These are phyloP conservation scores for Colletotrichum godetiae DNA, from an alignment of 2,329 filamentous ascomycete genomes.

Conservation along the genomic window DNA sequence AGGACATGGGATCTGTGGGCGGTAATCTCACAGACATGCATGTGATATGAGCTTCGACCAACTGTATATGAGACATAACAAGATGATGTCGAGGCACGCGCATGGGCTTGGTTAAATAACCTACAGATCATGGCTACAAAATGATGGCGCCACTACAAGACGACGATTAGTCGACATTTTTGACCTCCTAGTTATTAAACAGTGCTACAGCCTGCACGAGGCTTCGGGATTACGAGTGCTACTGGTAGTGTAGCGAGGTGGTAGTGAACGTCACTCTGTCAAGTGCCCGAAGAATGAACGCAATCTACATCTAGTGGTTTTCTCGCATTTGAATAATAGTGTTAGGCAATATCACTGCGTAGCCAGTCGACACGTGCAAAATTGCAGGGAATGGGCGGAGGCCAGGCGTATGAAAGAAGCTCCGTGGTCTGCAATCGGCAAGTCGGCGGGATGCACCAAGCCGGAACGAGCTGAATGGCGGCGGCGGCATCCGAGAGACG, in stretches of 20 bases:
- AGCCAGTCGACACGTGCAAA: slow-evolving; percentile 12
- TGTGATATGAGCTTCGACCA: neutral
- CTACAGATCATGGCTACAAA: neutral
- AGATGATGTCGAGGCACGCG: neutral
- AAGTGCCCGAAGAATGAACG: neutral
- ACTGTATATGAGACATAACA: slow-evolving; percentile 12
- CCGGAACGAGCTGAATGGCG: slow-evolving; percentile 28
- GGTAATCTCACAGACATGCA: neutral
- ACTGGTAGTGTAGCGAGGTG: neutral
- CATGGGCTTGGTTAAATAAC: neutral
- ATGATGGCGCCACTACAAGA: neutral
- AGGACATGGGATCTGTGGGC: neutral
- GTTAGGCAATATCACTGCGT: too few species aligned
- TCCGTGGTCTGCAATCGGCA: slow-evolving; percentile 29
- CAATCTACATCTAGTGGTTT: neutral
- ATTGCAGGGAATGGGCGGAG: slow-evolving; percentile 16
- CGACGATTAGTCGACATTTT: neutral
- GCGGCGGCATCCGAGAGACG: slow-evolving; percentile 34
- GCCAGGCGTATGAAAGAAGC: slow-evolving; percentile 21
- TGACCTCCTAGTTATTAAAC: neutral
- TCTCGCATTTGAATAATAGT: neutral
- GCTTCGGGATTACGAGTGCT: neutral
- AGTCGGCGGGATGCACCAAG: slow-evolving; percentile 30
- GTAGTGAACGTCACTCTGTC: neutral
- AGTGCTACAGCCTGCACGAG: neutral